Conservation (phyloP, 805 yeast genomes). For the Komagataella phaffii region DNA sequence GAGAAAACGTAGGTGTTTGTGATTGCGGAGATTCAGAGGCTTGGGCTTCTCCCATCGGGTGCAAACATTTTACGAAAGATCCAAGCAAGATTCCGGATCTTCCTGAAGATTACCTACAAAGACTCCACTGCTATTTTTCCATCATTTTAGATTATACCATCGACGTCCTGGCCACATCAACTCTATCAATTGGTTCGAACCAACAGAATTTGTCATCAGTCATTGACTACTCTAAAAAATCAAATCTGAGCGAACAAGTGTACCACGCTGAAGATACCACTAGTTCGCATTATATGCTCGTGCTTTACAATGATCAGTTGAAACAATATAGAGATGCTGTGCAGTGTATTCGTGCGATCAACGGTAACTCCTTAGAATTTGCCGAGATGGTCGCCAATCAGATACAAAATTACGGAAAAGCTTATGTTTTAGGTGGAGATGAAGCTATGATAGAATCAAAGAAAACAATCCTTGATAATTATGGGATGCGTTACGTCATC, state of each 20-base stretch:
- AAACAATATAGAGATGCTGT: constrained; percentile 67
- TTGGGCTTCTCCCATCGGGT: constrained; percentile 43
- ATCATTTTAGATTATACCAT: constrained; percentile 42
- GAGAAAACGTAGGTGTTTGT: constrained; percentile 67
- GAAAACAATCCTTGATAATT: constrained; percentile 41
- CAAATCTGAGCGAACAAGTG: constrained; percentile 19
- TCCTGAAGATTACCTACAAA: constrained; percentile 4
- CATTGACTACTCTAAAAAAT: constrained; percentile 13
- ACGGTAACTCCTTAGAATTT: constrained; percentile 48
- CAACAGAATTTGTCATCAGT: constrained; percentile 13
- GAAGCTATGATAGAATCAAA: constrained; percentile 34
- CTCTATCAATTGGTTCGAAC: constrained; percentile 14
- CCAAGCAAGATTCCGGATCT: constrained; percentile 26
- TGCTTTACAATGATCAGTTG: constrained; percentile 68
- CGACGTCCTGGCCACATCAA: constrained; percentile 42
- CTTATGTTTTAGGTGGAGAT: constrained; percentile 43
- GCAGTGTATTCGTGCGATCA: constrained; percentile 47
- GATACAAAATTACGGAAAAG: constrained; percentile 54
- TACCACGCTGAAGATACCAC: constrained; percentile 32
- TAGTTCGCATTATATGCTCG: constrained; percentile 37
- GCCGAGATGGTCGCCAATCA: constrained; percentile 60
- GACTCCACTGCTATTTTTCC: constrained; percentile 29
- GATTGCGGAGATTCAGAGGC: constrained; percentile 89
- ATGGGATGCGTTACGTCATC: constrained; percentile 57
- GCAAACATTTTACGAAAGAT: constrained; percentile 26